phyloP scores from a whole-genome alignment of 1,284 basidiomycete genomes.

The Naganishia sp. region DNA sequence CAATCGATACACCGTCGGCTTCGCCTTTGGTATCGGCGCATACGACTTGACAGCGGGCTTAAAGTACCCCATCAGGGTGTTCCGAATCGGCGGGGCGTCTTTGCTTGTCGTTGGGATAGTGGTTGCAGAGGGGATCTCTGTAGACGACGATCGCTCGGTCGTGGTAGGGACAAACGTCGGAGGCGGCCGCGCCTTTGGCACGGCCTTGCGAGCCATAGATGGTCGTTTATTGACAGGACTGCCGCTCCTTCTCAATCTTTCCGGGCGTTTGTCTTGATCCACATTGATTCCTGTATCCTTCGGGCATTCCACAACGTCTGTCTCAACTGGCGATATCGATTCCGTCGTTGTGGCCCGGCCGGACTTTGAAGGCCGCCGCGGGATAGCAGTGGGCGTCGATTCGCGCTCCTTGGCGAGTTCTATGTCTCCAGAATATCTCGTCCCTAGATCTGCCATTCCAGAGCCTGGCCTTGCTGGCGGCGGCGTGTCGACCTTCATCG shows the following conservation, averaged over 20 bases:
- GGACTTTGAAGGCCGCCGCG: not conserved
- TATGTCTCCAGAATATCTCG: not conserved
- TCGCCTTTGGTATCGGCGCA: not conserved
- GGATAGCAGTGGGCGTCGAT: slow-evolving; percentile 12
- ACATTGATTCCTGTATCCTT: no score
- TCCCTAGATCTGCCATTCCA: no score
- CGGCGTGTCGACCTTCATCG: slow-evolving; percentile 7
- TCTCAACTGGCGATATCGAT: not conserved
- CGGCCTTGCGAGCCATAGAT: slow-evolving; percentile 4
- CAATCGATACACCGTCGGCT: slow-evolving; percentile 23
- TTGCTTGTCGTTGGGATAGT: not conserved
- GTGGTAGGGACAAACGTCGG: not conserved
- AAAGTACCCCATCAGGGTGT: slow-evolving; percentile 11
- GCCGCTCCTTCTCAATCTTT: not conserved
- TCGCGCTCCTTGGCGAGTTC: slow-evolving; percentile 13
- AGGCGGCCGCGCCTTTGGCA: not conserved
- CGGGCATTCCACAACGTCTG: not conserved
- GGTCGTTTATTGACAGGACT: not conserved
- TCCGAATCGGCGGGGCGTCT: not conserved
- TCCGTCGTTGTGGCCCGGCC: not conserved
- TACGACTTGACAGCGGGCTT: not conserved
- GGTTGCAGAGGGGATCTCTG: not conserved
- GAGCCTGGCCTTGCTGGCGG: not conserved
- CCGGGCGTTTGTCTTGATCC: no score
- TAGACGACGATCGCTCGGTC: not conserved